Evolutionary conservation across 106 monocot species (phyloP).

Genomic region (Hemerocallis citrina): DNA sequence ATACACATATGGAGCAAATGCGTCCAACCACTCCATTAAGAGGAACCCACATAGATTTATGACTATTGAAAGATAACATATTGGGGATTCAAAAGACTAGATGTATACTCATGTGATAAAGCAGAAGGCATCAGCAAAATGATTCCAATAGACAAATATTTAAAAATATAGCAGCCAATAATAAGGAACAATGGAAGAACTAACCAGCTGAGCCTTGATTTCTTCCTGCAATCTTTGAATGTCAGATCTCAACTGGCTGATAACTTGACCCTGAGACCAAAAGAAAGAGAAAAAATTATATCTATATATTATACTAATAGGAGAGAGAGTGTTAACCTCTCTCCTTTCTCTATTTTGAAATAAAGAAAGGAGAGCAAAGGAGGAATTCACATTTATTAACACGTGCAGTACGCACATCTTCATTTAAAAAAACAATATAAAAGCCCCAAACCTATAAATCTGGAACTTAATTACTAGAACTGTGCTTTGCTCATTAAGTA

Average conservation of each 20-base stretch:
- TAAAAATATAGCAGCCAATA: neutral
- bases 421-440: too few relatives aligned
- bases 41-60: neutral
- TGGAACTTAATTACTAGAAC: too few relatives aligned
- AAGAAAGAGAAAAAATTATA: too few relatives aligned
- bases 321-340: too few relatives aligned
- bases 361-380: too few relatives aligned
- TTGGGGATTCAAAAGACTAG: neutral
- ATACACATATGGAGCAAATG: neutral
- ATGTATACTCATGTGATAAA: neutral
- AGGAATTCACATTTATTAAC: too few relatives aligned
- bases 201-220: conserved; percentile 82
- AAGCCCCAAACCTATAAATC: too few relatives aligned
- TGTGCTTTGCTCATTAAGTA: too few relatives aligned
- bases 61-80: neutral
- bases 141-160: neutral
- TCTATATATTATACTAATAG: too few relatives aligned
- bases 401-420: too few relatives aligned
- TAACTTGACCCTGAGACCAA: conserved; percentile 53
- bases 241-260: conserved; percentile 77
- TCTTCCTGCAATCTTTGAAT: conserved; percentile 77
- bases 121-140: neutral
- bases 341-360: too few relatives aligned
- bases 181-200: conserved; percentile 7
- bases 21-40: neutral